Evolutionary conservation across 371 early-diverging fungal species (phyloP), one percentile per base, ranked within the genome.

Genomic region (Mucor plumbeus): DNA sequence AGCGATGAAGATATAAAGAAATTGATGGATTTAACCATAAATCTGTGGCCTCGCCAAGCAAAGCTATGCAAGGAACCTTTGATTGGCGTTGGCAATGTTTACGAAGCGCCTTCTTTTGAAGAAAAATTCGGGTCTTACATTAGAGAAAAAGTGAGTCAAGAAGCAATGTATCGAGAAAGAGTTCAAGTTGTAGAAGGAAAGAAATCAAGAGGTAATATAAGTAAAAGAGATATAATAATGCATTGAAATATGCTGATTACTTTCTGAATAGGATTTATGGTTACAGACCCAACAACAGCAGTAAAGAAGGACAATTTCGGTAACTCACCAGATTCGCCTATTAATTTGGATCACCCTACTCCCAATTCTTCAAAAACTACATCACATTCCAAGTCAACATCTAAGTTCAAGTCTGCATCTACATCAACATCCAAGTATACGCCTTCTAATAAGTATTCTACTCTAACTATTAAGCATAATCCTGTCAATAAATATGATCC

Each of bases 1-100:
- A 67, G 41, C 8, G 61, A 67, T 21, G 40, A 50, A 14, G 67
- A 61, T 14, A 26, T 61, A 1, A 34, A 21, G 21, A 53, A 55
- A 9, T 7, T 56, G n/a, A 36, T 56, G 36, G 35, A 56, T 17
- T 36, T 56, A 9, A 35, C 56, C 8, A 15, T 56, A 10, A 56
- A 35, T 8, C 36, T 56, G n/a, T 56, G 56, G 56, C 56, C 56
- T 6, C 56, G 56, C 1, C 34, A 34, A 36, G 34, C 56, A 56
- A 56, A 56, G 56, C 34, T n/a, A 15, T 56, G 56, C 14, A 7
- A 33, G 10, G n/a, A 2, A 10, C 36, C 56, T 4, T 26, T 56
- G 36, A 36, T 56, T 56, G 56, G 56, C 11, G 19, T 56, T 14
- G 56, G 56, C 8, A 35, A 36, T 10, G 56, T 56, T 11, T 35